phyloP scores from a whole-genome alignment of 805 yeast species.

The Candida germanica region DNA sequence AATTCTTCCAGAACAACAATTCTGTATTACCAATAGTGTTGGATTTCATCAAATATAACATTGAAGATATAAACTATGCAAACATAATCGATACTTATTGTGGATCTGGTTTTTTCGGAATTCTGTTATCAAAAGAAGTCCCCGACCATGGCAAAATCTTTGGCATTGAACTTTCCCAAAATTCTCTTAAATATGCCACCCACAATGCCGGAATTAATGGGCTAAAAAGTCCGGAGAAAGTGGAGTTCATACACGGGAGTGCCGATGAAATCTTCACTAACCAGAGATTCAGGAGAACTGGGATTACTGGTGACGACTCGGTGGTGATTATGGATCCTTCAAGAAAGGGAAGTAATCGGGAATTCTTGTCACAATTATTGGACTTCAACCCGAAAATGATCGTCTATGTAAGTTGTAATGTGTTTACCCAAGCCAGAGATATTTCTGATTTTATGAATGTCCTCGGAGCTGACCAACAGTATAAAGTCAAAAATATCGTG shows the following conservation, averaged over 20 bases:
- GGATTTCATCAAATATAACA: constrained; percentile 25
- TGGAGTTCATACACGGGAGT: constrained; percentile 35
- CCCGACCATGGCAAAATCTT: constrained; percentile 30
- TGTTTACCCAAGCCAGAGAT: constrained; percentile 45
- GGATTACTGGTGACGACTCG: constrained; percentile 29
- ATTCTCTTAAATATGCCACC: constrained; percentile 32
- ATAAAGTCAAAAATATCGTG: constrained; percentile 23
- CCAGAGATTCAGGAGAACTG: constrained; percentile 20
- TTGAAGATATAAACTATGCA: constrained; percentile 15
- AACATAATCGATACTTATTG: constrained; percentile 43
- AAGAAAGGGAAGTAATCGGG: constrained; percentile 37
- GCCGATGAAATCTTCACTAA: constrained; percentile 35
- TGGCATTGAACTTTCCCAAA: constrained; percentile 39
- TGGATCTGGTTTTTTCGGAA: constrained; percentile 46
- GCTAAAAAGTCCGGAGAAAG: constrained; percentile 22
- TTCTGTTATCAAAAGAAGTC: constrained; percentile 27
- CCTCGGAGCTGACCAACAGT: constrained; percentile 15
- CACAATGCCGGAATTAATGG: constrained; percentile 40
- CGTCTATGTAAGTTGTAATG: constrained; percentile 44
- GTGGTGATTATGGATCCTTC: constrained; percentile 46
- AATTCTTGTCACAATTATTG: constrained; percentile 34
- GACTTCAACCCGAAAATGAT: constrained; percentile 36
- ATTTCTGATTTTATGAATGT: constrained; percentile 26
- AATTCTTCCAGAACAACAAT: constrained; percentile 42
- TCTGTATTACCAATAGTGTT: constrained; percentile 34